A percentile compares a stretch with the other conserved stretches of the same genome.
Conservation (phyloP, 1,284 basidiomycete species). For the Puccinia hordei region DNA sequence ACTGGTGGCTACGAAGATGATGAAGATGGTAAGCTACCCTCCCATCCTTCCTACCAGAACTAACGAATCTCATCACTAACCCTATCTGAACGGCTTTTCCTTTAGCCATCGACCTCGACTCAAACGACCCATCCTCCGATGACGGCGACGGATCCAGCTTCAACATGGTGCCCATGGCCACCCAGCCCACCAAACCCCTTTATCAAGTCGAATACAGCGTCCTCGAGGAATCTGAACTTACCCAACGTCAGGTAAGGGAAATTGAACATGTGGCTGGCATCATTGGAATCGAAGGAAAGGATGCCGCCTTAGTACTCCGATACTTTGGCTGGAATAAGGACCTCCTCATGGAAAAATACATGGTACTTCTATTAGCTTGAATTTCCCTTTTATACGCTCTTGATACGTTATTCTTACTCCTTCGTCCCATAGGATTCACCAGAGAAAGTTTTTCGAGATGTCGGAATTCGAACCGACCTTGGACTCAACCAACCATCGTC, state of each 20-base stretch:
- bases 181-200: background rate
- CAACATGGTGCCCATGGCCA: constrained; percentile 14
- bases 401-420: background rate
- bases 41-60: background rate
- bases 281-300: constrained; percentile 78
- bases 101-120: constrained; percentile 36
- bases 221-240: constrained; percentile 63
- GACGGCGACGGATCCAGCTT: constrained; percentile 32
- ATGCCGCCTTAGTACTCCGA: constrained; percentile 74
- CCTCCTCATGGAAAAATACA: constrained; percentile 66
- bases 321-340: constrained; percentile 95
- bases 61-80: too few relatives aligned
- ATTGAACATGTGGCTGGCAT: constrained; percentile 80
- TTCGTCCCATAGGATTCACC: constrained; percentile 59
- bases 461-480: constrained; percentile 65
- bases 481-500: constrained; percentile 60
- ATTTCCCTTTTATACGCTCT: background rate
- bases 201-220: constrained; percentile 60
- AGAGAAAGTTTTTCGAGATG: constrained; percentile 69
- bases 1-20: constrained; percentile 47
- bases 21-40: constrained; percentile 29
- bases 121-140: constrained; percentile 34
- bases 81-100: background rate
- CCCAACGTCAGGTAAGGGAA: constrained; percentile 74
- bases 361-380: constrained; percentile 53